Evolutionary conservation across 208 protist genomes (phyloP).

Genomic region (Leishmania tropica): DNA sequence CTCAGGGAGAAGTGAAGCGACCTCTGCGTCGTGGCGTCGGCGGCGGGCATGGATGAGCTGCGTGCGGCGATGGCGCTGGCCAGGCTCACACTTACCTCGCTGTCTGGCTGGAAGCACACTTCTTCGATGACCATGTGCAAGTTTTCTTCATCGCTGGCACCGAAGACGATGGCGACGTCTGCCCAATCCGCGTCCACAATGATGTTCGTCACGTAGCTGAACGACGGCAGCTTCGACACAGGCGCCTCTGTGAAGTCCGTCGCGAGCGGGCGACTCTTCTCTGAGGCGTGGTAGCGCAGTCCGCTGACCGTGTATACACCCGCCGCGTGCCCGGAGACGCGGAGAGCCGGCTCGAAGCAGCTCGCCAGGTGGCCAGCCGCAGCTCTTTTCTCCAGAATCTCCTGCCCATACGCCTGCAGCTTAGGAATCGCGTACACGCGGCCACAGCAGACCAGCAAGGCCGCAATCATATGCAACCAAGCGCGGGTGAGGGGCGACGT

Average conservation of each 20-base stretch:
- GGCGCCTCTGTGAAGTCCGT: conserved; percentile 30
- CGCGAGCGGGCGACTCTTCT: conserved; percentile 32
- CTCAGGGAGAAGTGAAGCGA: conserved; percentile 17
- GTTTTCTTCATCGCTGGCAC: conserved; percentile 27
- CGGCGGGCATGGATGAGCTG: not conserved
- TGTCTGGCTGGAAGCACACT: conserved; percentile 38
- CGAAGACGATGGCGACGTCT: conserved; percentile 42
- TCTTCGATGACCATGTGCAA: conserved; percentile 35
- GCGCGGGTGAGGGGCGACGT: conserved; percentile 51
- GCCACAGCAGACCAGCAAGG: conserved; percentile 48
- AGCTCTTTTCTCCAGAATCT: conserved; percentile 46
- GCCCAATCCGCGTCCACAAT: conserved; percentile 50
- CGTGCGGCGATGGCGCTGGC: conserved; percentile 16
- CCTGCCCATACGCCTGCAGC: conserved; percentile 51
- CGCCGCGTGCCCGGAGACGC: conserved; percentile 4
- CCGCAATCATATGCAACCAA: conserved; percentile 71
- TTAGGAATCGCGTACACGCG: conserved; percentile 44
- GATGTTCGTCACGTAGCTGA: conserved; percentile 57
- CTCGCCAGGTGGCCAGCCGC: conserved; percentile 40
- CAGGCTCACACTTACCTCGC: conserved; percentile 26
- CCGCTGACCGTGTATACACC: conserved; percentile 41
- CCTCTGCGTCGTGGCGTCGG: conserved; percentile 6
- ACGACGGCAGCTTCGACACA: conserved; percentile 52
- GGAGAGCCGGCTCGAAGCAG: conserved; percentile 45
- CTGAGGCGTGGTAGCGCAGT: conserved; percentile 30